Conservation (phyloP, 306 rosid genomes). For the Acmispon strigosus region DNA sequence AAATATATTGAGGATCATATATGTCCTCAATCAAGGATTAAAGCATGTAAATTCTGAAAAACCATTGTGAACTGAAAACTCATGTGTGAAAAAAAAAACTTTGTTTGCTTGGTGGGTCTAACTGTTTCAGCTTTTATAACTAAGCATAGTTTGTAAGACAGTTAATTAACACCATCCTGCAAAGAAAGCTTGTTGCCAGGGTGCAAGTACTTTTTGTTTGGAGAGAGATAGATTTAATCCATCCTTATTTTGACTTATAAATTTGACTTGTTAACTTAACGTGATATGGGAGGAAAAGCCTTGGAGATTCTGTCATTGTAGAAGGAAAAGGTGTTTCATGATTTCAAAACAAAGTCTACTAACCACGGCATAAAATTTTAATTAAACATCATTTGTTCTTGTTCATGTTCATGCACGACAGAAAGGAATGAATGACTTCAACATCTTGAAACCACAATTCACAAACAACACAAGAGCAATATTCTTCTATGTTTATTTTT, state of each 20-base stretch:
- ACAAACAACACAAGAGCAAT: too few species aligned
- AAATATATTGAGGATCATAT: too few species aligned
- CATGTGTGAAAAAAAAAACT: not conserved
- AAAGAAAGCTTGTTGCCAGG: too few species aligned
- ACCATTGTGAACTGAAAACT: not conserved
- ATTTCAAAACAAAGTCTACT: not conserved
- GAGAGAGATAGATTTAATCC: not conserved
- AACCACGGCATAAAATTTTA: not conserved
- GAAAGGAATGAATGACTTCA: not conserved
- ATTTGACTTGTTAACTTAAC: constrained; percentile 19
- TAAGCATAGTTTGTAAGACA: not conserved
- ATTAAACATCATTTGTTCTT: not conserved
- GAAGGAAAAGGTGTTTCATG: not conserved
- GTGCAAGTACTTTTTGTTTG: too few species aligned
- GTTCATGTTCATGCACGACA: not conserved
- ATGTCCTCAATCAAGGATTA: too few species aligned
- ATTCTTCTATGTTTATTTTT: not conserved
- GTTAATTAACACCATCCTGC: not conserved
- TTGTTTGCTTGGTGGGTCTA: not conserved
- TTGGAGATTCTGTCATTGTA: constrained; percentile 10
- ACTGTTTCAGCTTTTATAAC: not conserved
- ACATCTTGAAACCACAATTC: not conserved
- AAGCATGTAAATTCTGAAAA: not conserved
- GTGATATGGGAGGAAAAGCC: constrained; percentile 16
- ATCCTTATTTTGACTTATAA: not conserved